A percentile compares a stretch with the other conserved stretches of the same genome.
Conservation (phyloP, 495 filamentous ascomycete species). For the Terfezia claveryi region DNA sequence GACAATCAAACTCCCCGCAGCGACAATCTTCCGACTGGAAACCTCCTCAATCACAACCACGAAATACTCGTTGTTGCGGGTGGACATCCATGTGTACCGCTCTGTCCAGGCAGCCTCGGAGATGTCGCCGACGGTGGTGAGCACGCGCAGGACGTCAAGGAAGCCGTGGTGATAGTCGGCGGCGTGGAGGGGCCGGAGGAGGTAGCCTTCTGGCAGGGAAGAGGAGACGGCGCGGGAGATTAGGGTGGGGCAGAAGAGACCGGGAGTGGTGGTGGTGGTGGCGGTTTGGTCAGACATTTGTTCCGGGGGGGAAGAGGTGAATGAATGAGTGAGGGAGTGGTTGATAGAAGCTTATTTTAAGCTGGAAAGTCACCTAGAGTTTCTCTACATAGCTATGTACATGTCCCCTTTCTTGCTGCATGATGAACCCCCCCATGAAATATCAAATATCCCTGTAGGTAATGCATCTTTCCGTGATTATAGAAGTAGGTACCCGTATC, state of each 20-base stretch:
- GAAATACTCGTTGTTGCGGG: conserved; percentile 62
- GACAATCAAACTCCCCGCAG: conserved; percentile 67
- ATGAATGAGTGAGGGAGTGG: too few species aligned
- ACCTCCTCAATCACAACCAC: conserved; percentile 63
- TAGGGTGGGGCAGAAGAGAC: conserved; percentile 29
- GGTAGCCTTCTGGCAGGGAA: conserved; percentile 57
- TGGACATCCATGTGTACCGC: conserved; percentile 66
- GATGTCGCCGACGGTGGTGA: conserved; percentile 86
- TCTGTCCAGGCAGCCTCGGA: conserved; percentile 47
- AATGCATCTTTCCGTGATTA: too few species aligned
- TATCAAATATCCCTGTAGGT: too few species aligned
- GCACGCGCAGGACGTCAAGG: conserved; percentile 70
- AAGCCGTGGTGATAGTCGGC: conserved; percentile 61
- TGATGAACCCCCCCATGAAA: too few species aligned
- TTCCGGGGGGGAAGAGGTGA: too few species aligned
- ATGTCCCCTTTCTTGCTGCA: too few species aligned
- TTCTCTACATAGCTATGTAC: too few species aligned
- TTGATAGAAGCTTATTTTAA: too few species aligned
- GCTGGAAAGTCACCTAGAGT: too few species aligned
- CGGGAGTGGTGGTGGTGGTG: background rate
- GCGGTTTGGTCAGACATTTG: background rate
- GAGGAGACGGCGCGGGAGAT: conserved; percentile 54
- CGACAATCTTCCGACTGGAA: conserved; percentile 42
- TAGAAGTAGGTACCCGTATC: too few species aligned
- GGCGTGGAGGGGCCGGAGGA: conserved; percentile 53